phyloP scores from a whole-genome alignment of 176 grass and related monocot genomes.

The Melocanna baccifera region DNA sequence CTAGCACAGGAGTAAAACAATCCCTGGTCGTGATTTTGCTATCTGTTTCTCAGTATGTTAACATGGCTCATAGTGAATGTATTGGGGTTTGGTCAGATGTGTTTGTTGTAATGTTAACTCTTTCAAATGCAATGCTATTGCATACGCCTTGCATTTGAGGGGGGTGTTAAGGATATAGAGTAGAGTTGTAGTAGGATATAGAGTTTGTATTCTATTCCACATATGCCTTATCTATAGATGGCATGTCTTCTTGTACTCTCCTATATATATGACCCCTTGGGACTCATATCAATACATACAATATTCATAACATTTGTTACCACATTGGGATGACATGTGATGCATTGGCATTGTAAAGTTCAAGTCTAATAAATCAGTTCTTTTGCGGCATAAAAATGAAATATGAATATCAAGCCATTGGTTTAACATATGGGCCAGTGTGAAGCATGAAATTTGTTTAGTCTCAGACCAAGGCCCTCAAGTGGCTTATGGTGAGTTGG shows the following conservation, averaged over 20 bases:
- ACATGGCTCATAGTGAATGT: not conserved
- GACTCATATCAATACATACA: no score
- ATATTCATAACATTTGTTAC: no score
- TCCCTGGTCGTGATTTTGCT: not conserved
- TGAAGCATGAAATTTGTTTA: not conserved
- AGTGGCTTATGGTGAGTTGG: not conserved
- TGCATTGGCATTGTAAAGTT: not conserved
- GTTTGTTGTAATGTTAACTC: no score
- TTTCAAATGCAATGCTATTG: no score
- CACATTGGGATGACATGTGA: constrained; percentile 5
- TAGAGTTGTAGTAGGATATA: no score
- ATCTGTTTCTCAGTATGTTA: not conserved
- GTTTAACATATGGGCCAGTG: not conserved
- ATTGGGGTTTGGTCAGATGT: not conserved
- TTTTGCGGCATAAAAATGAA: constrained; percentile 1
- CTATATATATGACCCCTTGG: no score
- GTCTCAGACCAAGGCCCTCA: not conserved
- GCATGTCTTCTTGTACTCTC: no score
- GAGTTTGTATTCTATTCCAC: no score
- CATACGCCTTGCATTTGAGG: no score
- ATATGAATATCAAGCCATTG: not conserved
- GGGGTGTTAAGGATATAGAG: no score
- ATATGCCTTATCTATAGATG: no score
- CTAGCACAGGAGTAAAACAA: not conserved
- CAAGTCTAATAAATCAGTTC: not conserved